A percentile compares a stretch with the other conserved stretches of the same genome.
Conservation (phyloP, 805 yeast species). For the Candida mattraensis region DNA sequence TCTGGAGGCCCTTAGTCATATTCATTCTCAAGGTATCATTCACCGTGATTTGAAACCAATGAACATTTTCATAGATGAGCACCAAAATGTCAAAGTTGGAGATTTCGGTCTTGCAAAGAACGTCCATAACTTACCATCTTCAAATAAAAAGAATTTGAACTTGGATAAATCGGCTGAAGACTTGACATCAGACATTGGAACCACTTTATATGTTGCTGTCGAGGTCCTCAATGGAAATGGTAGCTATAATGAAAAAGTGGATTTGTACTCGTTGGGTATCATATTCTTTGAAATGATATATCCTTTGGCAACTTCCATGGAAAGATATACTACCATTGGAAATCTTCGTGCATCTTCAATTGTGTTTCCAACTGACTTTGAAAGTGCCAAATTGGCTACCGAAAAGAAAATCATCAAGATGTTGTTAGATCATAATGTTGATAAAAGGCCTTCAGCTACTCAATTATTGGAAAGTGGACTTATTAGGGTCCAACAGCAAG, state of each 20-base stretch:
- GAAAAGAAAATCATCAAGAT: constrained; percentile 69
- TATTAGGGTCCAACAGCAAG: constrained; percentile 87
- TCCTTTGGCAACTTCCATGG: constrained; percentile 88
- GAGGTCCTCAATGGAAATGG: constrained; percentile 77
- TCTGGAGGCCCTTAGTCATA: constrained; percentile 84
- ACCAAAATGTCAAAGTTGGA: constrained; percentile 88
- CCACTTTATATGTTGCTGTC: constrained; percentile 87
- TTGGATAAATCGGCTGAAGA: constrained; percentile 52
- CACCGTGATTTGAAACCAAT: constrained; percentile 95
- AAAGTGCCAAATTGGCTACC: constrained; percentile 44
- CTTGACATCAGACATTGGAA: constrained; percentile 90
- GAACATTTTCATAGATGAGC: constrained; percentile 91
- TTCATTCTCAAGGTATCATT: constrained; percentile 90
- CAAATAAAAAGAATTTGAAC: constrained; percentile 16
- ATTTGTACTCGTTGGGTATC: constrained; percentile 91
- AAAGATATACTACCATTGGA: constrained; percentile 73
- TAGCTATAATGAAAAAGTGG: constrained; percentile 89
- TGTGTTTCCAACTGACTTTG: constrained; percentile 72
- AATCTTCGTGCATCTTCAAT: constrained; percentile 58
- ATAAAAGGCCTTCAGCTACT: constrained; percentile 74
- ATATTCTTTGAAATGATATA: constrained; percentile 95
- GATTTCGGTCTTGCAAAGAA: constrained; percentile 97
- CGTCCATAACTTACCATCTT: constrained; percentile 52
- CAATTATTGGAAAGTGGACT: constrained; percentile 75
- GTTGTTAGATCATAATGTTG: constrained; percentile 78